phyloP scores from a whole-genome alignment of 2,329 filamentous ascomycete species.

The Chaetomium globosum region DNA sequence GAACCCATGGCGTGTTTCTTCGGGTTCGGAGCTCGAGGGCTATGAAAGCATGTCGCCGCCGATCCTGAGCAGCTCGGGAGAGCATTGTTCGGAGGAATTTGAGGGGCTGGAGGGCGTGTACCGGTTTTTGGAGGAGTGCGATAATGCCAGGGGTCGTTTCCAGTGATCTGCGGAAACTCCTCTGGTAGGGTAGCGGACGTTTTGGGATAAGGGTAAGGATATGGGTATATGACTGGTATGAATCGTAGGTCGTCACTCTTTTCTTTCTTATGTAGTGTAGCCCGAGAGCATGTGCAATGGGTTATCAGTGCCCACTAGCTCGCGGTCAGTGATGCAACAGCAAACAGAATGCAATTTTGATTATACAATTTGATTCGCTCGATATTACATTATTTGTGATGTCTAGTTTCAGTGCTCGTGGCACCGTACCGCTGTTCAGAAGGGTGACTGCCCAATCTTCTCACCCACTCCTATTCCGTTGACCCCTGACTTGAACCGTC shows the following conservation, averaged over 20 bases:
- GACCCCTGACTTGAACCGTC: not conserved
- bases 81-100: slow-evolving; percentile 52
- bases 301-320: slow-evolving; percentile 12
- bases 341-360: slow-evolving; percentile 3
- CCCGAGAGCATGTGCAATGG: not conserved
- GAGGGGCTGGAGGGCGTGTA: slow-evolving; percentile 62
- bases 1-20: slow-evolving; percentile 51
- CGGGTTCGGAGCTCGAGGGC: slow-evolving; percentile 45
- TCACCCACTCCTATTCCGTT: not conserved
- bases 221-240: not conserved
- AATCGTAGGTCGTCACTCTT: slow-evolving; percentile 11
- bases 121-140: slow-evolving; percentile 61
- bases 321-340: not conserved
- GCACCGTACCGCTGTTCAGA: not conserved
- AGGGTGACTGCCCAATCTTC: not conserved
- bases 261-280: slow-evolving; percentile 19
- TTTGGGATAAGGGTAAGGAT: slow-evolving; percentile 8
- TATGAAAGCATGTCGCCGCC: slow-evolving; percentile 57
- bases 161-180: not conserved
- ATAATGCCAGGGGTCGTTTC: slow-evolving; percentile 42
- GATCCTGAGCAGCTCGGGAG: slow-evolving; percentile 45
- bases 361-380: not conserved
- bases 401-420: not conserved
- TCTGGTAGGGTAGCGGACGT: not conserved
- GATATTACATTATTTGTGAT: not conserved